Conservation (phyloP, 1,139 yeast genomes). For the Pichia inconspicua region DNA sequence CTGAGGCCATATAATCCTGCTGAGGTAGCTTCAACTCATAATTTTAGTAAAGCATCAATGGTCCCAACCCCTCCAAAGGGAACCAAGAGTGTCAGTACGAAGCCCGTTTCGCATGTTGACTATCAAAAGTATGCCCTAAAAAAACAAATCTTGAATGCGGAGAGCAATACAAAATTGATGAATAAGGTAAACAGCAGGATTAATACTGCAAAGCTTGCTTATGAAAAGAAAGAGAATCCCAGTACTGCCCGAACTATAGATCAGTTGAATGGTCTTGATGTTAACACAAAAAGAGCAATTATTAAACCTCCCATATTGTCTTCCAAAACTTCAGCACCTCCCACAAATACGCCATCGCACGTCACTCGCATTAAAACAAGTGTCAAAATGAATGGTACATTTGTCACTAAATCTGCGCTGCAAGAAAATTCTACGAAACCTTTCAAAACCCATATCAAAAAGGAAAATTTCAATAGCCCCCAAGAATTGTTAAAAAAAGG, state of each 20-base stretch:
- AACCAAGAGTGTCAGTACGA: background rate
- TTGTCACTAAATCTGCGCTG: background rate
- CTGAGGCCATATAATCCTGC: slow-evolving; percentile 58
- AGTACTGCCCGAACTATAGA: too few relatives aligned
- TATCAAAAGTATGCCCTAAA: slow-evolving; percentile 17
- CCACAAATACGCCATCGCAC: background rate
- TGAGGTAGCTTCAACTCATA: background rate
- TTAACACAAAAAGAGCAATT: background rate
- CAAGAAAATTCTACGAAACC: background rate
- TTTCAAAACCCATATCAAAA: background rate
- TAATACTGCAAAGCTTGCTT: slow-evolving; percentile 18
- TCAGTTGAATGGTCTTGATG: slow-evolving; percentile 8
- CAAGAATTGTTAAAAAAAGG: background rate
- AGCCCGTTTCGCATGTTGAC: background rate
- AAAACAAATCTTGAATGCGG: slow-evolving; percentile 25
- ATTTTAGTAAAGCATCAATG: background rate
- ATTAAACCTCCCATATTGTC: background rate
- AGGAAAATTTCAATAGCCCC: background rate
- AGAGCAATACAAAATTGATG: slow-evolving; percentile 26
- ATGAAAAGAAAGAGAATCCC: too few relatives aligned
- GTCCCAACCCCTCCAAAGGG: background rate
- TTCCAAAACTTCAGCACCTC: background rate
- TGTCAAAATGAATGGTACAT: background rate
- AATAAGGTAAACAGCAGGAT: slow-evolving; percentile 27
- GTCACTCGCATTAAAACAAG: background rate